phyloP scores from a whole-genome alignment of 176 grass and related monocot species.

The Chrysopogon serrulatus region DNA sequence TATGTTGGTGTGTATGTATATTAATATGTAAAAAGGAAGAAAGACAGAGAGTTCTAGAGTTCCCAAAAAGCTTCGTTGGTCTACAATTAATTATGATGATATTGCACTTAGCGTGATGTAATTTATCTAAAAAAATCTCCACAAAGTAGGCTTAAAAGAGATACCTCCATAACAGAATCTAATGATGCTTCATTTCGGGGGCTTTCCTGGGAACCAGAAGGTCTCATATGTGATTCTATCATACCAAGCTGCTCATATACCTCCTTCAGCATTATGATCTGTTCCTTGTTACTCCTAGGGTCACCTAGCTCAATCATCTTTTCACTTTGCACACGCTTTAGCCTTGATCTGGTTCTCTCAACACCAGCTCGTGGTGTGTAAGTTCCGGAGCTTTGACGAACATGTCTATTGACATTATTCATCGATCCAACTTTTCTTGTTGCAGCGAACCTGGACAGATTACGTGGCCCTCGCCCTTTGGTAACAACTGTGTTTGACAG shows the following conservation, averaged over 20 bases:
- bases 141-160: slow-evolving; percentile 10
- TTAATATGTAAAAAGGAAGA: too few relatives aligned
- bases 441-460: slow-evolving; percentile 19
- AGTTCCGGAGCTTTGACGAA: neutral
- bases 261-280: slow-evolving; percentile 71
- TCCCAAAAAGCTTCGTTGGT: neutral
- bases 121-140: neutral
- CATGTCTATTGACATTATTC: slow-evolving; percentile 36
- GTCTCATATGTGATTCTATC: slow-evolving; percentile 67
- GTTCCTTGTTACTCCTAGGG: slow-evolving; percentile 39
- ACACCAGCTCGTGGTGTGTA: slow-evolving; percentile 41
- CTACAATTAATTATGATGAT: neutral
- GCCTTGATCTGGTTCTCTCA: slow-evolving; percentile 50
- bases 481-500: neutral
- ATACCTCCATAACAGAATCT: slow-evolving; percentile 80
- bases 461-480: slow-evolving; percentile 11
- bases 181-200: slow-evolving; percentile 38
- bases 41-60: too few relatives aligned
- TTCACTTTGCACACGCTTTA: slow-evolving; percentile 61
- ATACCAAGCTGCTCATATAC: slow-evolving; percentile 67
- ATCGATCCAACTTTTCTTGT: slow-evolving; percentile 42
- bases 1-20: too few relatives aligned
- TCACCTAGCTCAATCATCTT: slow-evolving; percentile 46
- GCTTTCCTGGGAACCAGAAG: slow-evolving; percentile 34
- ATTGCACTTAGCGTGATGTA: neutral